These are phyloP conservation scores for Solanum sejunctum DNA, from an alignment of 257 asterid genomes.

Conservation along the genomic window DNA sequence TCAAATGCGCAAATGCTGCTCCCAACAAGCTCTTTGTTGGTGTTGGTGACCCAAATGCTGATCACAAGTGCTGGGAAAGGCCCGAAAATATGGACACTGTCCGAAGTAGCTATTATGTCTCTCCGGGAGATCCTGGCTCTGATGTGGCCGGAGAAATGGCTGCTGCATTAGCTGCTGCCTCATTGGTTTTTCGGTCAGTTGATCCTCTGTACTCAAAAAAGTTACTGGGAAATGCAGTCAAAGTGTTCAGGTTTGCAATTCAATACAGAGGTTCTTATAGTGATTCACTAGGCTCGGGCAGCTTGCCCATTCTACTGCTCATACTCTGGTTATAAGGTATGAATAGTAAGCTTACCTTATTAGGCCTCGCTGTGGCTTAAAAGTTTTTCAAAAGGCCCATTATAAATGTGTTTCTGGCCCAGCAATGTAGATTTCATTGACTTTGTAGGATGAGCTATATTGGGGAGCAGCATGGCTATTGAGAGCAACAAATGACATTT, in stretches of 20 bases:
- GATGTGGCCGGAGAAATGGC: conserved; percentile 94
- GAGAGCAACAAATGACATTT: conserved; percentile 57
- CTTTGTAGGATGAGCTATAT: conserved; percentile 54
- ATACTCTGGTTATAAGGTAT: conserved; percentile 66
- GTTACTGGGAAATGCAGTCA: conserved; percentile 38
- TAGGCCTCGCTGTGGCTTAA: not conserved
- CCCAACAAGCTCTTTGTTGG: conserved; percentile 74
- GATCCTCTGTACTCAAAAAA: conserved; percentile 42
- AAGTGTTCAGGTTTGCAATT: conserved; percentile 59
- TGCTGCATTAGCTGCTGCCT: conserved; percentile 84
- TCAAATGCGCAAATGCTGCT: conserved; percentile 64
- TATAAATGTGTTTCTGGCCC: not conserved
- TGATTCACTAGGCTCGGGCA: conserved; percentile 45
- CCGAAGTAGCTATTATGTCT: conserved; percentile 48
- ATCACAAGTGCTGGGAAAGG: conserved; percentile 87
- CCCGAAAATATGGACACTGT: conserved; percentile 87
- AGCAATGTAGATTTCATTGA: not conserved
- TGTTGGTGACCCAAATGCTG: conserved; percentile 71
- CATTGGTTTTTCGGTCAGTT: conserved; percentile 49
- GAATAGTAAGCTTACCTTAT: not conserved
- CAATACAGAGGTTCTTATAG: conserved; percentile 63
- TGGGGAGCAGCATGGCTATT: conserved; percentile 91
- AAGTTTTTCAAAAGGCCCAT: not conserved
- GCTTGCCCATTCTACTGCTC: conserved; percentile 88
- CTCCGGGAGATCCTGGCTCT: conserved; percentile 63